Evolutionary conservation across 768 basidiomycete genomes (phyloP).

Genomic region (Xerocomus brunneocitrinus): DNA sequence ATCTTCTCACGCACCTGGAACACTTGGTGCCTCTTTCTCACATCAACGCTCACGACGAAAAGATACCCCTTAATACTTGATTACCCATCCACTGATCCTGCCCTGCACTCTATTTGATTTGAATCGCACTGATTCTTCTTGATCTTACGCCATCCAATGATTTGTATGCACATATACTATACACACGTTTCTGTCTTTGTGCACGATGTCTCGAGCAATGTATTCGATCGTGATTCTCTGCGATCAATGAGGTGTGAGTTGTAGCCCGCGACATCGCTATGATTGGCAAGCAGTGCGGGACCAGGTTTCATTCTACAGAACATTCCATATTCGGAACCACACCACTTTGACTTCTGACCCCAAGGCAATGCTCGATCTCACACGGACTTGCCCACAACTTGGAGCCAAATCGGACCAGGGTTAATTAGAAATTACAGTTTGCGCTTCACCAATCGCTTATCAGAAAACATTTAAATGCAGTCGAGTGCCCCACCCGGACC

Average conservation of each 20-base stretch:
- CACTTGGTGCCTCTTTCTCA: constrained; percentile 13
- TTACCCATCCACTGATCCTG: constrained; percentile 23
- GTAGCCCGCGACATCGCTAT: constrained; percentile 13
- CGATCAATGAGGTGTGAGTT: constrained; percentile 9
- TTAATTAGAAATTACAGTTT: constrained; percentile 10
- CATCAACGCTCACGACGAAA: constrained; percentile 17
- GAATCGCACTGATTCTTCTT: constrained; percentile 5
- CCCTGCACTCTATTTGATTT: constrained; percentile 9
- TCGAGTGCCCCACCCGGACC: constrained; percentile 3
- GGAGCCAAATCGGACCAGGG: neutral
- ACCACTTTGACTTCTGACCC: neutral
- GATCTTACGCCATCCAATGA: constrained; percentile 25
- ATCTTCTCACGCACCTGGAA: constrained; percentile 17
- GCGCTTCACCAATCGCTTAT: constrained; percentile 11
- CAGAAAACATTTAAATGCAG: constrained; percentile 3
- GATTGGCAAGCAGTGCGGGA: constrained; percentile 14
- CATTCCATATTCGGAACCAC: constrained; percentile 25
- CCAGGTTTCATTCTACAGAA: constrained; percentile 21
- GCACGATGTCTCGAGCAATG: constrained; percentile 10
- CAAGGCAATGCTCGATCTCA: constrained; percentile 19
- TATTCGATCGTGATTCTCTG: constrained; percentile 9
- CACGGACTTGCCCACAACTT: constrained; percentile 1
- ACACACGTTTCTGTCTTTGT: constrained; percentile 4
- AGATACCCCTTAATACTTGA: constrained; percentile 33
- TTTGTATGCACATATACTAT: constrained; percentile 28